phyloP scores from a whole-genome alignment of 139 green algal genomes.

The Chlamydomonas sp. region DNA sequence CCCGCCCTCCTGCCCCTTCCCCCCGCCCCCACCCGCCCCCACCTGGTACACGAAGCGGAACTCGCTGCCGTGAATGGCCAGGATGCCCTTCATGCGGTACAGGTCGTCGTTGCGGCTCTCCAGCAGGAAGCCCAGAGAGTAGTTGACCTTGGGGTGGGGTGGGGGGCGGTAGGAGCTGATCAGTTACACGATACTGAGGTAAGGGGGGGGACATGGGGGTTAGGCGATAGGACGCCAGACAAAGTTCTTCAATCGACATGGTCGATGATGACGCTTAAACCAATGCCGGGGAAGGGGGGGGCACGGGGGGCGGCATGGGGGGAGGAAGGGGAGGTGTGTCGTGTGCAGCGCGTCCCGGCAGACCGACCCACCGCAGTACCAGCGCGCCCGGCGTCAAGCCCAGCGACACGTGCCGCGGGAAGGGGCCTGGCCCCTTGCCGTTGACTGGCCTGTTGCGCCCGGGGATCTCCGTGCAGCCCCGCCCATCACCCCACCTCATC shows the following conservation, averaged over 20 bases:
- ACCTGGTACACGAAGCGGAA: slow-evolving; percentile 94
- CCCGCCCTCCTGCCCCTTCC: neutral
- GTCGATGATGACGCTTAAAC: neutral
- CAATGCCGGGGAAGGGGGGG: neutral
- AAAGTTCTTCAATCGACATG: too few relatives aligned
- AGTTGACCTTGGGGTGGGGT: slow-evolving; percentile 78
- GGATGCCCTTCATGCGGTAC: slow-evolving; percentile 97
- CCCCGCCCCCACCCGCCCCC: neutral
- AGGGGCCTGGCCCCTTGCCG: too few relatives aligned
- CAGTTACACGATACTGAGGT: neutral
- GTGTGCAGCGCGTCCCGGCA: too few relatives aligned
- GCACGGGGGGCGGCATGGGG: too few relatives aligned
- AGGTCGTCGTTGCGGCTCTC: slow-evolving; percentile 88
- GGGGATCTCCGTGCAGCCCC: neutral
- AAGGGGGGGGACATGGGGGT: too few relatives aligned
- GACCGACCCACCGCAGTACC: too few relatives aligned
- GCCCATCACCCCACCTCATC: neutral
- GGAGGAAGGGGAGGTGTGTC: too few relatives aligned
- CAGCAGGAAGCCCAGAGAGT: slow-evolving; percentile 90
- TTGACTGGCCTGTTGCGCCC: neutral
- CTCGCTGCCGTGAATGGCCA: slow-evolving; percentile 79
- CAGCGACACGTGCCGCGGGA: too few relatives aligned
- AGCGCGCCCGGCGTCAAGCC: too few relatives aligned
- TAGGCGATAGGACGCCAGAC: too few relatives aligned
- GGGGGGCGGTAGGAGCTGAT: neutral